Base-by-base conservation (phyloP, 2,329 filamentous ascomycete species). In the Gyromitra esculenta region DNA sequence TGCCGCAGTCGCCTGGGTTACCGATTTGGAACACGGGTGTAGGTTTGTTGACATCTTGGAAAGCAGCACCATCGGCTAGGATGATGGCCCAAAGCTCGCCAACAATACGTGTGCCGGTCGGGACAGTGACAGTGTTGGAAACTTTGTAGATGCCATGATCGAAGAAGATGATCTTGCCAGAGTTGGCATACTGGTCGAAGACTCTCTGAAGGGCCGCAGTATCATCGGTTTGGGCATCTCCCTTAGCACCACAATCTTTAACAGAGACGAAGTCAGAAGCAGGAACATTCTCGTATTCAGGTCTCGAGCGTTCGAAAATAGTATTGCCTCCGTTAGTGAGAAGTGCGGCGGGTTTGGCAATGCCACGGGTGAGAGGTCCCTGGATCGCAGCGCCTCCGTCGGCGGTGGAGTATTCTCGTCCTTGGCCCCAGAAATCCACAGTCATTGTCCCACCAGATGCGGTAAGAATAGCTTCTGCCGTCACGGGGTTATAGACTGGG, bases 211-310 rank as follows among this genome's bases (percentile, higher is more conserved):
- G 91, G 31, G 91, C 92, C 5, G 87, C 89, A n/a, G 95, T 97
- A 82, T 98, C 96, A 81, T 98, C 95, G 0, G 93, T 92, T 31
- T 85, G 84, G 65, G 95, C 96, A 81, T 99, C 95, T 81, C 96
- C 96, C 85, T 90, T 92, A 81, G 93, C 94, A 76, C 96, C 95
- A 66, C 88, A 87, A 60, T 88, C 86, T 85, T 95, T 97, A 85
- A 96, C 91, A 79, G 92, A 96, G 81, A 96, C 85, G 82, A 99
- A 97, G 43, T 88, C 88, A 74, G 86, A 87, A n/a, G 87, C 88
- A 2, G 89, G 84, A 1, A 92, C 84, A 57, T 85, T 85, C 82
- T 92, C 89, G 82, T 98, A 99, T 83, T 97, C 92, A 13, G 96
- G 96, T 87, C 96, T 97, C 83, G 90, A 91, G 80, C 92, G 91